Base-by-base conservation (phyloP, 1,284 basidiomycete species). In the Microbotryum saponariae region DNA sequence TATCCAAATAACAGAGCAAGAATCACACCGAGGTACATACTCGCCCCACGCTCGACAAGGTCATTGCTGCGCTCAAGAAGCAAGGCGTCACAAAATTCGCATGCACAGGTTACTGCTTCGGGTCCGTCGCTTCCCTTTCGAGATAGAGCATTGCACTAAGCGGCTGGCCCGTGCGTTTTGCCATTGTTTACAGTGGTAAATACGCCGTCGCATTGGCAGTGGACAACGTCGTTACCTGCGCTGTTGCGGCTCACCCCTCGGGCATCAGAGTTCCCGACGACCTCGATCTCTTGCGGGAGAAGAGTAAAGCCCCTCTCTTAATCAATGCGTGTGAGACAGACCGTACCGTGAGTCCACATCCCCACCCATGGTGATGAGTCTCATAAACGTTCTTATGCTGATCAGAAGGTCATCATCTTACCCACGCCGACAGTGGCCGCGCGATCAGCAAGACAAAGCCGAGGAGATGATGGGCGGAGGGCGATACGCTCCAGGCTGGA, bases 101-200 rank as follows among this genome's bases (percentile, higher is more conserved):
- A 16, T 84, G 82, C 1, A 82, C 80, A 1, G 85, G 85, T 0
- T 88, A 83, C 76, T 88, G 87, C 77, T 85, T 82, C 62, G 86
- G 87, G 37, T 42, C 37, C 14, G 37, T 42, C 47, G 86, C 79
- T 16, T 42, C 16, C 37, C 16, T 18, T 42, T 1, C 12, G 37
- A 16, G 14, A 18, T 42, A 18, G 18, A 18, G 37, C 31, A 31
- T 8, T 31, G 31, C 31, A 31, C 31, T 8, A 31, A 7, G 31
- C 31, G 7, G 31, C 31, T 31, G 31, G 7, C 8, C 37, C 14
- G 14, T 42, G 37, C 12, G 0, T 31, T 10, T 7, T 9, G 8
- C 5, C 37, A 16, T 42, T 16, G 6, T 58, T 6, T 71, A 18
- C 49, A 64, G 51, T 63, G 37, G 37, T 18, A 64, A 25, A 61